phyloP scores from a whole-genome alignment of 192 early-diverging fungal species.

The Mortierella claussenii region DNA sequence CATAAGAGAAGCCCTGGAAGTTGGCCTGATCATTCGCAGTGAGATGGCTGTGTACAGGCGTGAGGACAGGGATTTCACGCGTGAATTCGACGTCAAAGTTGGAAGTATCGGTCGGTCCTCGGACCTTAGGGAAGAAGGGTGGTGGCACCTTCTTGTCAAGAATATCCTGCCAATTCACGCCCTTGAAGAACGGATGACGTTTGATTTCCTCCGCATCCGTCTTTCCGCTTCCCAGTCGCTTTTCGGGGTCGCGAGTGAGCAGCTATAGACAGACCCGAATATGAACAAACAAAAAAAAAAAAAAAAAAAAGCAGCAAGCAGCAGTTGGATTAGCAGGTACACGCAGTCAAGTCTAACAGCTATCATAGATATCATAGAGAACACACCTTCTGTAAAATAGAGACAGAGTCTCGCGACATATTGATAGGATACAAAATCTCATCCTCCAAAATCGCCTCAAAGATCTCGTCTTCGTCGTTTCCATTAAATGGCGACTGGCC shows the following conservation, averaged over 20 bases:
- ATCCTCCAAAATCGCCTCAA: slow-evolving; percentile 96
- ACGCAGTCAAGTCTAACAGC: too few species aligned
- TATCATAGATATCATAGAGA: background rate
- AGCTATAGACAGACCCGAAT: slow-evolving; percentile 58
- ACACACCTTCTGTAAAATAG: slow-evolving; percentile 84
- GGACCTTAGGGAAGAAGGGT: slow-evolving; percentile 92
- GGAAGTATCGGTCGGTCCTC: slow-evolving; percentile 87
- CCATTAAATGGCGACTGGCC: slow-evolving; percentile 95
- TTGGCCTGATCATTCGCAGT: slow-evolving; percentile 89
- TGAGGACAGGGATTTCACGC: slow-evolving; percentile 90
- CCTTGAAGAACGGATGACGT: slow-evolving; percentile 92
- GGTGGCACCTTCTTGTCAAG: slow-evolving; percentile 87
- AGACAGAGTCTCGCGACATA: slow-evolving; percentile 93
- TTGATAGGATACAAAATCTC: slow-evolving; percentile 95
- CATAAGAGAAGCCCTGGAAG: slow-evolving; percentile 94
- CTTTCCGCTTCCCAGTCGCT: slow-evolving; percentile 85
- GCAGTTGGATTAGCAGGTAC: too few species aligned
- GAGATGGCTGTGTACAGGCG: slow-evolving; percentile 89
- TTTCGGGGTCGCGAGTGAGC: slow-evolving; percentile 87
- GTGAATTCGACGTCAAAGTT: slow-evolving; percentile 99
- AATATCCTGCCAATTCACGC: slow-evolving; percentile 97
- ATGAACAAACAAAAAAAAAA: slow-evolving; percentile 10
- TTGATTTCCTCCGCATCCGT: slow-evolving; percentile 94
- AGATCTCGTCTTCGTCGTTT: slow-evolving; percentile 98
- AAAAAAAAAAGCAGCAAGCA: too few species aligned